phyloP scores from a whole-genome alignment of 2,329 filamentous ascomycete genomes.

The Botrytis medusae region DNA sequence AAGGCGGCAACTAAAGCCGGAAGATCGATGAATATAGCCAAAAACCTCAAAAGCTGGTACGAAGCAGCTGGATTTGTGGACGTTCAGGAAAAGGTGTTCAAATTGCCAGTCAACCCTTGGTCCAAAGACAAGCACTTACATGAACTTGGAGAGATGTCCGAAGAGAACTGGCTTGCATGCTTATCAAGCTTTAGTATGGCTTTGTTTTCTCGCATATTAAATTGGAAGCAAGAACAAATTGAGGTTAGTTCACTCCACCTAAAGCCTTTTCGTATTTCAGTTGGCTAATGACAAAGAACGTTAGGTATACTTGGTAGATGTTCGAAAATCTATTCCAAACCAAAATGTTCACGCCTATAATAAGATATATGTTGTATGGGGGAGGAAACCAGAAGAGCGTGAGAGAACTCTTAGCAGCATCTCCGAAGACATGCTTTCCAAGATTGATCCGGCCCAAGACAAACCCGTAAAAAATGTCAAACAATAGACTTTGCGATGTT shows the following conservation, averaged over 20 bases:
- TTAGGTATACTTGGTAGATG: constrained; percentile 35
- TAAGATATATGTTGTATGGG: constrained; percentile 37
- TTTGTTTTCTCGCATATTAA: constrained; percentile 32
- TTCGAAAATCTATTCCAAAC: constrained; percentile 34
- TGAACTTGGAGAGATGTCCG: constrained; percentile 32
- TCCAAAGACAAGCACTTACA: constrained; percentile 42
- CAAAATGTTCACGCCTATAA: constrained; percentile 36
- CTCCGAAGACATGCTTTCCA: not conserved
- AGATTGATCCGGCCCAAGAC: no score
- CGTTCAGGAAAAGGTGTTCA: constrained; percentile 52
- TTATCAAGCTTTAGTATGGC: constrained; percentile 35
- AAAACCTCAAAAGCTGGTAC: constrained; percentile 34
- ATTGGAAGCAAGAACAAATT: constrained; percentile 38
- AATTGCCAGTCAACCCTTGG: constrained; percentile 57
- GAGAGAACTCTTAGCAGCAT: not conserved
- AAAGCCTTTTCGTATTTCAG: no score
- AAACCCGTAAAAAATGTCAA: not conserved
- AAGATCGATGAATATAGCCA: constrained; percentile 32
- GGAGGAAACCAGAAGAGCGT: constrained; percentile 30
- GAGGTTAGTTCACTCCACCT: constrained; percentile 28
- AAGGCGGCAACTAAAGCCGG: constrained; percentile 30
- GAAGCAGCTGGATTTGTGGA: constrained; percentile 55
- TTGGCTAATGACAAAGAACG: not conserved
- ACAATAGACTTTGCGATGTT: not conserved
- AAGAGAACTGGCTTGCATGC: constrained; percentile 34